Evolutionary conservation across 2,329 filamentous ascomycete genomes (phyloP).

Genomic region (Dothiorella sarmentorum): DNA sequence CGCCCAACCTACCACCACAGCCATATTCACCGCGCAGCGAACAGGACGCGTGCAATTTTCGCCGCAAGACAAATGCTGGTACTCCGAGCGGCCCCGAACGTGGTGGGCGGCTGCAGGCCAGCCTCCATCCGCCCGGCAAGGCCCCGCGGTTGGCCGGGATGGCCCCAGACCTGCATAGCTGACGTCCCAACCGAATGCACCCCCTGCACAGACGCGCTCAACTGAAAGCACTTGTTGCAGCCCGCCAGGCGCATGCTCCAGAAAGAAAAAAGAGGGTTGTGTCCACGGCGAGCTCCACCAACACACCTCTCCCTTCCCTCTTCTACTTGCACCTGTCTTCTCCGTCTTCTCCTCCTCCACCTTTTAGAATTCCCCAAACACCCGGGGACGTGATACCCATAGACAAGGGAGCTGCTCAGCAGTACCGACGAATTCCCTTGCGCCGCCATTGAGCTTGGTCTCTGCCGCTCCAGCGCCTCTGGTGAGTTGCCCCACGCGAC

Average conservation of each 20-base stretch:
- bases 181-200: slow-evolving; percentile 20
- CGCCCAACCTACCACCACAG: slow-evolving; percentile 2
- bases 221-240: slow-evolving; percentile 2
- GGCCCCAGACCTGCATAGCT: slow-evolving; percentile 15
- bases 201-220: slow-evolving; percentile 19
- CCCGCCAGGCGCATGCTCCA: slow-evolving; percentile 2
- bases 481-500: background rate
- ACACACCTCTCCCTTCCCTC: background rate
- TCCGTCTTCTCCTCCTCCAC: background rate
- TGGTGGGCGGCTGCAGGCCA: background rate
- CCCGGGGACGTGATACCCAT: slow-evolving; percentile 14
- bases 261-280: slow-evolving; percentile 15
- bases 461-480: background rate
- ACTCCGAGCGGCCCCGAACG: slow-evolving; percentile 5
- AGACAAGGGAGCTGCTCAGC: slow-evolving; percentile 18
- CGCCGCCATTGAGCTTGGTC: slow-evolving; percentile 4
- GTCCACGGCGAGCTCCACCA: background rate
- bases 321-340: background rate
- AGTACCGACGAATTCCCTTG: slow-evolving; percentile 20
- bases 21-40: background rate
- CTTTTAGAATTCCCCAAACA: slow-evolving; percentile 6
- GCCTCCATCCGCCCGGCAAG: slow-evolving; percentile 5
- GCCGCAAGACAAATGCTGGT: background rate
- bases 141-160: slow-evolving; percentile 7
- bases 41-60: slow-evolving; percentile 8